Evolutionary conservation across 2,329 filamentous ascomycete species (phyloP).

Genomic region (Beauveria australis): DNA sequence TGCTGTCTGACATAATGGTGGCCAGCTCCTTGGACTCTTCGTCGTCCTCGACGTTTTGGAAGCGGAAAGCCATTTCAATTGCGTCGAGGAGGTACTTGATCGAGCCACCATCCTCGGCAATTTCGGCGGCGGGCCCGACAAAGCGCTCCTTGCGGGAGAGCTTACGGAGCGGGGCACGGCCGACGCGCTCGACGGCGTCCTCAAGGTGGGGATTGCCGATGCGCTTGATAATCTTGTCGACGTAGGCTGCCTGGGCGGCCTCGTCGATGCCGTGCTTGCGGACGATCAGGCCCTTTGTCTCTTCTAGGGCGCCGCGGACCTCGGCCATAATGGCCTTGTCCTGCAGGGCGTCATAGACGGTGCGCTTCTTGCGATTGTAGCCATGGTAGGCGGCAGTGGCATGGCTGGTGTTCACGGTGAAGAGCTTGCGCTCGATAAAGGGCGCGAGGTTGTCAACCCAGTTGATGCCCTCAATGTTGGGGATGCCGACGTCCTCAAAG

Average conservation of each 20-base stretch:
- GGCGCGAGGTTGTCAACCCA: constrained; percentile 88
- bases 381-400: constrained; percentile 95
- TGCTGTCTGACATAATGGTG: constrained; percentile 70
- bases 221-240: constrained; percentile 82
- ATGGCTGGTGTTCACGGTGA: constrained; percentile 97
- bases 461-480: constrained; percentile 78
- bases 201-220: constrained; percentile 92
- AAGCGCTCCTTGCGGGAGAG: constrained; percentile 92
- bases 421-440: constrained; percentile 98
- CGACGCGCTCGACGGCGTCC: constrained; percentile 90
- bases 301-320: constrained; percentile 70
- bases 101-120: constrained; percentile 71
- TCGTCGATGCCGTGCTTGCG: constrained; percentile 73
- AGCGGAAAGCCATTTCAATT: constrained; percentile 86
- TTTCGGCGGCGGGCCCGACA: constrained; percentile 80
- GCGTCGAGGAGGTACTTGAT: constrained; percentile 69
- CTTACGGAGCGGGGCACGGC: constrained; percentile 89
- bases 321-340: constrained; percentile 72
- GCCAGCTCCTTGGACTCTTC: constrained; percentile 82
- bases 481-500: constrained; percentile 59
- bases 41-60: constrained; percentile 89
- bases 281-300: constrained; percentile 81
- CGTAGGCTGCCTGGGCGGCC: constrained; percentile 75
- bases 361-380: constrained; percentile 75
- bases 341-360: constrained; percentile 79